These are phyloP conservation scores for Phialophora verrucosa DNA, from an alignment of 2,329 filamentous ascomycete genomes.

Conservation along the genomic window DNA sequence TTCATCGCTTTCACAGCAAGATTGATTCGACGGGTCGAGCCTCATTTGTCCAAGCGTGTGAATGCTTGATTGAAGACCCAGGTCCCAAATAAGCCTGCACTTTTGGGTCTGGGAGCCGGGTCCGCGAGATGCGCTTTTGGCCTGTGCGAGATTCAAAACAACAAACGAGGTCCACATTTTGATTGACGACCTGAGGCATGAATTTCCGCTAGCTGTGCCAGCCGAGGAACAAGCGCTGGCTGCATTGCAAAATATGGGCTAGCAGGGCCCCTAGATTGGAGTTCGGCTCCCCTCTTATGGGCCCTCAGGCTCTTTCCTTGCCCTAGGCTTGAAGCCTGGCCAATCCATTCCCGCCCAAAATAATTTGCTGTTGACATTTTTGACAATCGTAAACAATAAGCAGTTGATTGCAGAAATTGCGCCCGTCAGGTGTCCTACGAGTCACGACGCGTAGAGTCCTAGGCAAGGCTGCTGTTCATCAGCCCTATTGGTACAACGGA, in stretches of 20 bases:
- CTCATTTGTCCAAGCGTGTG: constrained; percentile 25
- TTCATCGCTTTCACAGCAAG: constrained; percentile 24
- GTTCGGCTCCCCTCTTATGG: constrained; percentile 19
- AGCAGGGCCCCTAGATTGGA: constrained; percentile 14
- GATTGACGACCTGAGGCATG: constrained; percentile 34
- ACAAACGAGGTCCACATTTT: constrained; percentile 32
- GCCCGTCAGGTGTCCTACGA: constrained; percentile 17
- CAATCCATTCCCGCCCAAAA: constrained; percentile 29
- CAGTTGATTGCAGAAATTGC: constrained; percentile 30
- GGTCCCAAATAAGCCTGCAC: constrained; percentile 26
- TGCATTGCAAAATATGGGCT: constrained; percentile 17
- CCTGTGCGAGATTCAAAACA: constrained; percentile 36
- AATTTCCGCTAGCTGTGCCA: constrained; percentile 38
- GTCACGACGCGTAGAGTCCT: constrained; percentile 19
- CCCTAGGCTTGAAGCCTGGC: constrained; percentile 19
- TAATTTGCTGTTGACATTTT: constrained; percentile 27
- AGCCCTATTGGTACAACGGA: constrained; percentile 23
- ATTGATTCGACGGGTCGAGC: constrained; percentile 20
- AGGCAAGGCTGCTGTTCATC: constrained; percentile 20
- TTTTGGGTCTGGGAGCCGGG: constrained; percentile 21
- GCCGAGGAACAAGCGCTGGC: constrained; percentile 34
- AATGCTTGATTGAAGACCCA: constrained; percentile 16
- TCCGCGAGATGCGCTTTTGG: constrained; percentile 20
- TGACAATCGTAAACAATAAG: constrained; percentile 28
- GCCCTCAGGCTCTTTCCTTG: constrained; percentile 17